These are phyloP conservation scores for Penicillium tannophilum DNA, from an alignment of 495 filamentous ascomycete genomes.

Conservation along the genomic window DNA sequence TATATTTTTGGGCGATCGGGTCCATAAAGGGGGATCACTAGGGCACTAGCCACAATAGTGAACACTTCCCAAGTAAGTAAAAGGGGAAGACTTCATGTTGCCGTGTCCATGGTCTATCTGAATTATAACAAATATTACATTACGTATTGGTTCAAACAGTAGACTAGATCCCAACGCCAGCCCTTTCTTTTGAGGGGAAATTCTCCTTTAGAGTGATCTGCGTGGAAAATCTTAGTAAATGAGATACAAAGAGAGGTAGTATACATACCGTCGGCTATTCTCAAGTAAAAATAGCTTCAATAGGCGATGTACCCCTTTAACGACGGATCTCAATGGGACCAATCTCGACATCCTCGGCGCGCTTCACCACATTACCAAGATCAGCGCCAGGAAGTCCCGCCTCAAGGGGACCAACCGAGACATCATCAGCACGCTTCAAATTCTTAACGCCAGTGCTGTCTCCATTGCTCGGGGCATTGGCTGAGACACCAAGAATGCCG, in stretches of 20 bases:
- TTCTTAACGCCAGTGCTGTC: neutral
- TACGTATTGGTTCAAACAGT: too few species aligned
- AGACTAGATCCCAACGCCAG: too few species aligned
- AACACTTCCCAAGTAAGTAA: neutral
- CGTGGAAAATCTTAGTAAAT: too few species aligned
- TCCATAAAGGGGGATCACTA: neutral
- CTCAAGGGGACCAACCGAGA: neutral
- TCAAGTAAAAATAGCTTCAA: neutral
- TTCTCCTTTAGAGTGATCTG: too few species aligned
- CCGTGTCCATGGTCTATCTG: too few species aligned
- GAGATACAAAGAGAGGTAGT: too few species aligned
- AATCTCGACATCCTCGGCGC: neutral
- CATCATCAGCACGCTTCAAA: slow-evolving; percentile 1
- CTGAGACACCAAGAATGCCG: neutral
- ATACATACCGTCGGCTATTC: neutral
- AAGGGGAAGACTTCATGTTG: too few species aligned
- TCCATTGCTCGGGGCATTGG: neutral
- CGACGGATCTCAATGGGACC: neutral
- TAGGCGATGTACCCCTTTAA: neutral
- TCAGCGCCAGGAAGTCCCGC: neutral
- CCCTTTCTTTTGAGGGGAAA: too few species aligned
- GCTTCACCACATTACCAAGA: neutral
- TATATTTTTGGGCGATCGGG: neutral
- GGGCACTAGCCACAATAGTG: neutral
- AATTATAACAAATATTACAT: too few species aligned